These are phyloP conservation scores for Stagonosporopsis rhizophila DNA, from an alignment of 2,329 filamentous ascomycete species.

Conservation along the genomic window DNA sequence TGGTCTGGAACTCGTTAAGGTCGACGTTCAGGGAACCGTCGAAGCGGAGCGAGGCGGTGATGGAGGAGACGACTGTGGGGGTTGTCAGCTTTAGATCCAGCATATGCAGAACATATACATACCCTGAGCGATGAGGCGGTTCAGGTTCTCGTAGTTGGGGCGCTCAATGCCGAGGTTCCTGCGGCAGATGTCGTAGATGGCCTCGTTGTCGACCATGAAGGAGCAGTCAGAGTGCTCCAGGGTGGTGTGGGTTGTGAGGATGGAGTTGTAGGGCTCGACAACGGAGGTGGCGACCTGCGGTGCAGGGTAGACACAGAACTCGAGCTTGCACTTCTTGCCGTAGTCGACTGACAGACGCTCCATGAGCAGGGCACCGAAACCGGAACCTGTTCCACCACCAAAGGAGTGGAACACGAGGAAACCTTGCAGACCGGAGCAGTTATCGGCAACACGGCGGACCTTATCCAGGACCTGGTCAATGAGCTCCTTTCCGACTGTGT, in stretches of 20 bases:
- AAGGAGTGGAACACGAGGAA: conserved; percentile 99
- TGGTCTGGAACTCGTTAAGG: conserved; percentile 99
- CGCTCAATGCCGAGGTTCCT: conserved; percentile 97
- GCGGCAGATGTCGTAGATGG: conserved; percentile 99
- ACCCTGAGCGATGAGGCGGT: conserved; percentile 98
- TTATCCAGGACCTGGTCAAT: conserved; percentile 98
- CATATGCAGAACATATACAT: conserved; percentile 36
- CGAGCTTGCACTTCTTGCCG: conserved; percentile 99
- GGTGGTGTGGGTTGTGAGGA: conserved; percentile 97
- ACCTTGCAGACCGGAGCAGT: conserved; percentile 96
- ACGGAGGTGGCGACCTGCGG: conserved; percentile 97
- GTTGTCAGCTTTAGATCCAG: conserved; percentile 28
- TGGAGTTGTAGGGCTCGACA: conserved; percentile 99
- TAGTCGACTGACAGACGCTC: conserved; percentile 99
- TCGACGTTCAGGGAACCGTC: conserved; percentile 99
- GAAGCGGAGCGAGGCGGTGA: conserved; percentile 97
- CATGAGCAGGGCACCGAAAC: conserved; percentile 98
- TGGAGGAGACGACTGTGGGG: conserved; percentile 86
- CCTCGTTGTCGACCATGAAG: conserved; percentile 99
- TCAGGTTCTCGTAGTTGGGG: conserved; percentile 98
- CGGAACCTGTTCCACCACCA: conserved; percentile 97
- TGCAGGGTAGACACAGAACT: conserved; percentile 99
- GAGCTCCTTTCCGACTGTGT: conserved; percentile 99
- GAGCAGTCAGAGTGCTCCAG: conserved; percentile 99
- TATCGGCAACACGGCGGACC: conserved; percentile 93